Percentiles rank a stretch among this genome's conserved stretches.
These are phyloP conservation scores for Breynia disticha DNA, from an alignment of 441 rosid species.

Conservation along the genomic window DNA sequence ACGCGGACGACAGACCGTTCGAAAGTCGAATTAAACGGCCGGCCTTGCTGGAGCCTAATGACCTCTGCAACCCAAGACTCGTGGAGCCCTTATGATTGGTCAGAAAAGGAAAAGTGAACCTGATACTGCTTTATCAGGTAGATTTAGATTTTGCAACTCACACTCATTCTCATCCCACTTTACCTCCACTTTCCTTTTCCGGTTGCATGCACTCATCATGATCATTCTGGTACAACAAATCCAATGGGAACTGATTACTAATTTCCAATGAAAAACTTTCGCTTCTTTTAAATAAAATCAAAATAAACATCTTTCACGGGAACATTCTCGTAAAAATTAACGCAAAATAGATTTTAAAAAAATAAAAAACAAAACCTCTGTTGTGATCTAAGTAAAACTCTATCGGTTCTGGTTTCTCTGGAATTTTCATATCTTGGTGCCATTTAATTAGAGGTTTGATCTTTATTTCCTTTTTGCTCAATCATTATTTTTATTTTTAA, in stretches of 20 bases:
- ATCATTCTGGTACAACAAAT: too few species aligned
- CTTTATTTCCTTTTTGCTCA: constrained; percentile 5
- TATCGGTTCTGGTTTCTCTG: constrained; percentile 3
- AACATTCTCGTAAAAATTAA: too few species aligned
- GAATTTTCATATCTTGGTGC: constrained; percentile 6
- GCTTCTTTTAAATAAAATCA: too few species aligned
- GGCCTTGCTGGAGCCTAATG: too few species aligned
- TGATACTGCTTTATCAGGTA: constrained; percentile 12
- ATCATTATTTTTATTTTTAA: background rate
- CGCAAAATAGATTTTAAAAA: background rate
- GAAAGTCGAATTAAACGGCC: too few species aligned
- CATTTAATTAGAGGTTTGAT: constrained; percentile 11
- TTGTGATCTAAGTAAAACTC: constrained; percentile 2
- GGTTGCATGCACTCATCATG: background rate
- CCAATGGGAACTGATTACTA: too few species aligned
- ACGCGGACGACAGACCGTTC: too few species aligned
- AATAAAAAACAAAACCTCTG: background rate
- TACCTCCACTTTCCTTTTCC: background rate
- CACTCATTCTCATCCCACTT: too few species aligned
- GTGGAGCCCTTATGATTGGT: background rate
- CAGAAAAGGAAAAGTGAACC: background rate
- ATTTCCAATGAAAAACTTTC: too few species aligned
- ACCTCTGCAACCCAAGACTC: background rate
- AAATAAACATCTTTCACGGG: background rate
- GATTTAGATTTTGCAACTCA: background rate